A percentile compares a stretch with the other conserved stretches of the same genome.
These are phyloP conservation scores for Periconia macrospinosa DNA, from an alignment of 2,329 filamentous ascomycete species.

Conservation along the genomic window DNA sequence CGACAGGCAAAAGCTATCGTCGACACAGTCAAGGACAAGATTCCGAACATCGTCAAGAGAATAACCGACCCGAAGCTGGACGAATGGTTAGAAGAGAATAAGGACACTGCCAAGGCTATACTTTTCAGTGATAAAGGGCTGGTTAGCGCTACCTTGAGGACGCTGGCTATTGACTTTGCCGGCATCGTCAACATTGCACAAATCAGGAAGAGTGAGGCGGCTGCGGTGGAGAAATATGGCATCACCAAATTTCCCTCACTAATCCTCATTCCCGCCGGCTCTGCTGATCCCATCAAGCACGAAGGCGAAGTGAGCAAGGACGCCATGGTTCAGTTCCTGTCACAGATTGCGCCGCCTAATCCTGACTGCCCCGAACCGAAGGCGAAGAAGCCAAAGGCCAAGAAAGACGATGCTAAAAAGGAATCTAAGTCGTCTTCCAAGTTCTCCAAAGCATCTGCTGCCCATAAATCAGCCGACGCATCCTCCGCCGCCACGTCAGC, in stretches of 20 bases:
- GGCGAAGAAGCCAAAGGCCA: slow-evolving; percentile 47
- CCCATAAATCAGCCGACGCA: slow-evolving; percentile 54
- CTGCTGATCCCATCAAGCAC: slow-evolving; percentile 71
- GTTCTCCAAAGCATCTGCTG: slow-evolving; percentile 55
- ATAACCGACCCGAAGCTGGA: slow-evolving; percentile 79
- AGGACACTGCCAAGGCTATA: slow-evolving; percentile 77
- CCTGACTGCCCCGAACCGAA: slow-evolving; percentile 66
- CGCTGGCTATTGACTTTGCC: slow-evolving; percentile 88
- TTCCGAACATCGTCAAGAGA: slow-evolving; percentile 86
- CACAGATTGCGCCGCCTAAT: slow-evolving; percentile 77
- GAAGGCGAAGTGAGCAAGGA: slow-evolving; percentile 85
- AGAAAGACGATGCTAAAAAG: slow-evolving; percentile 50
- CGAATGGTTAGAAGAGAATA: slow-evolving; percentile 68
- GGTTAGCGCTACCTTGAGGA: slow-evolving; percentile 78
- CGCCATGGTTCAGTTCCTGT: slow-evolving; percentile 78
- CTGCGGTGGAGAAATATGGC: slow-evolving; percentile 71
- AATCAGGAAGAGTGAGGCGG: slow-evolving; percentile 77
- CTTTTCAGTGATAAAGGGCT: slow-evolving; percentile 93
- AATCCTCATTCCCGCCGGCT: slow-evolving; percentile 73
- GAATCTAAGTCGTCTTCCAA: slow-evolving; percentile 51
- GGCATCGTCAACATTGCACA: slow-evolving; percentile 79
- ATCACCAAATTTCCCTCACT: slow-evolving; percentile 79
- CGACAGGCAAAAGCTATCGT: slow-evolving; percentile 85
- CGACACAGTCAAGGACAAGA: slow-evolving; percentile 80
- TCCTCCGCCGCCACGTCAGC: slow-evolving; percentile 51